These are phyloP conservation scores for Hygrocybe punicea DNA, from an alignment of 768 basidiomycete genomes.

Conservation along the genomic window DNA sequence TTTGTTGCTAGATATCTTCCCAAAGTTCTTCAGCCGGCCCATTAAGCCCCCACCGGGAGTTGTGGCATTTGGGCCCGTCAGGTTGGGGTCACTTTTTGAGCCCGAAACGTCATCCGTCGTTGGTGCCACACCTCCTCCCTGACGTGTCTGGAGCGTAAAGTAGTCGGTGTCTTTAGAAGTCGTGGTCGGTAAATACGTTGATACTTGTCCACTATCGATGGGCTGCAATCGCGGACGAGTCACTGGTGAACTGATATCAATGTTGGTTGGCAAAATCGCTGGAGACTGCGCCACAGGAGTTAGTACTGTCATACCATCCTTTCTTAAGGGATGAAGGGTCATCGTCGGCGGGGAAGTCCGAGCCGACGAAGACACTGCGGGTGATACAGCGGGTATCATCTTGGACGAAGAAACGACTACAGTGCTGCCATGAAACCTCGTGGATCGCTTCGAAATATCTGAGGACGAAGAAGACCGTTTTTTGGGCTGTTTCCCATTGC, in stretches of 20 bases:
- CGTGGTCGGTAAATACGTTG: constrained; percentile 18
- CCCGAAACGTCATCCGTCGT: constrained; percentile 52
- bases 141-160: constrained; percentile 45
- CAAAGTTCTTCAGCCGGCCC: constrained; percentile 74
- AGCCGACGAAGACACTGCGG: constrained; percentile 41
- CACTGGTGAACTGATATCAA: constrained; percentile 35
- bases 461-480: constrained; percentile 6
- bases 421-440: constrained; percentile 15
- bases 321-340: constrained; percentile 35
- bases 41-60: constrained; percentile 63
- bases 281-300: constrained; percentile 45
- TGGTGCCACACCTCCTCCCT: constrained; percentile 33
- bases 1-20: constrained; percentile 51
- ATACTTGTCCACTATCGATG: constrained; percentile 30
- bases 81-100: constrained; percentile 37
- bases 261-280: constrained; percentile 22
- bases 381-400: constrained; percentile 64
- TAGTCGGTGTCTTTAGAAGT: constrained; percentile 46
- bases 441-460: constrained; percentile 4
- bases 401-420: constrained; percentile 60
- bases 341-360: constrained; percentile 61
- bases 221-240: constrained; percentile 43
- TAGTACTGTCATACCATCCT: constrained; percentile 25
- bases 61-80: constrained; percentile 36
- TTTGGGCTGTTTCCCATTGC: neutral